These are phyloP conservation scores for Cymodocea nodosa DNA, from an alignment of 116 monocot species.

Conservation along the genomic window DNA sequence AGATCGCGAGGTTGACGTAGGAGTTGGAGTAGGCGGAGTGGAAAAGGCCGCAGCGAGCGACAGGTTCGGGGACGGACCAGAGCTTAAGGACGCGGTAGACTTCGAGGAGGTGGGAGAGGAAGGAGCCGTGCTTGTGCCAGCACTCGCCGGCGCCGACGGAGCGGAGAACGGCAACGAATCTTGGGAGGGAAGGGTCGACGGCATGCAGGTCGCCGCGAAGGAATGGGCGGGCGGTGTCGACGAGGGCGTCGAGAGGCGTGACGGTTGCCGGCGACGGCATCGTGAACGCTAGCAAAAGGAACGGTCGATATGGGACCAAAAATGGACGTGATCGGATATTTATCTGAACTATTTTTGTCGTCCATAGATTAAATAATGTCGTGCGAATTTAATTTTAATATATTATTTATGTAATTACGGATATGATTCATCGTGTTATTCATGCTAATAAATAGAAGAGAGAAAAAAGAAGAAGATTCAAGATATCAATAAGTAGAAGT, in stretches of 20 bases:
- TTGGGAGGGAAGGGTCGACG: slow-evolving; percentile 51
- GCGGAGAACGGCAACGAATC: slow-evolving; percentile 44
- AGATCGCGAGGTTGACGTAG: slow-evolving; percentile 96
- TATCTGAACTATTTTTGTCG: no score
- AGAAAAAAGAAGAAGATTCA: no score
- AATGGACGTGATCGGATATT: no score
- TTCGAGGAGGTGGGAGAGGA: slow-evolving; percentile 77
- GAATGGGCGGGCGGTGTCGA: slow-evolving; percentile 46
- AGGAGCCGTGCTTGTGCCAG: slow-evolving; percentile 91
- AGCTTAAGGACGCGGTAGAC: slow-evolving; percentile 67
- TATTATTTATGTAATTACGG: no score
- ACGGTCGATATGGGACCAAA: no score
- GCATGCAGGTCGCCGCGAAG: slow-evolving; percentile 52
- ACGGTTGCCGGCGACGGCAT: not conserved
- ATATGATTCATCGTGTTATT: no score
- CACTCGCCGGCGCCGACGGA: slow-evolving; percentile 77
- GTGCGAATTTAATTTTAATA: no score
- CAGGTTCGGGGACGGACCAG: slow-evolving; percentile 45
- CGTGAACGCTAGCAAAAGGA: no score
- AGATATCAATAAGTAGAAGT: no score
- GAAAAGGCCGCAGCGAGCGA: slow-evolving; percentile 78
- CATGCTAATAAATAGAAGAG: no score
- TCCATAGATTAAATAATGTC: no score
- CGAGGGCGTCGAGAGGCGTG: slow-evolving; percentile 6
- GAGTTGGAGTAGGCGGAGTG: slow-evolving; percentile 97